A percentile compares a stretch with the other conserved stretches of the same genome.
Evolutionary conservation across 1,139 yeast genomes (phyloP).

Genomic region (Taiozyma onychis): DNA sequence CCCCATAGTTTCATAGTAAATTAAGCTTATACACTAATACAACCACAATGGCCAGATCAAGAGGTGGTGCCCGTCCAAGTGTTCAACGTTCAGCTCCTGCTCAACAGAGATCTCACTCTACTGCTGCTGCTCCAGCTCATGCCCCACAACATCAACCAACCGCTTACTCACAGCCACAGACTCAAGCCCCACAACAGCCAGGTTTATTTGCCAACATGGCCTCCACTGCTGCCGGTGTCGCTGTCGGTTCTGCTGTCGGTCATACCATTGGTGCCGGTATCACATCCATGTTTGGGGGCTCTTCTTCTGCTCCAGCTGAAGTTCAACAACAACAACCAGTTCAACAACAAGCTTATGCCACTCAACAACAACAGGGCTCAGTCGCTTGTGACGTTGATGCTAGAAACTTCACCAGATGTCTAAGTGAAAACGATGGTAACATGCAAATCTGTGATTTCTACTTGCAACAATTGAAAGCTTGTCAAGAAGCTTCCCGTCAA

Average conservation of each 20-base stretch:
- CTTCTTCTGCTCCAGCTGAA: slow-evolving; percentile 35
- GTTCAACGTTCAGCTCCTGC: slow-evolving; percentile 42
- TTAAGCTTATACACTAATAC: background rate
- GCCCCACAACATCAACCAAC: slow-evolving; percentile 28
- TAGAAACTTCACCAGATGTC: slow-evolving; percentile 89
- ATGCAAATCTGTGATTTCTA: slow-evolving; percentile 96
- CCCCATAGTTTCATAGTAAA: background rate
- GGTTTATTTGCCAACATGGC: slow-evolving; percentile 98
- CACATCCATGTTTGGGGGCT: slow-evolving; percentile 82
- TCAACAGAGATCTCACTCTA: slow-evolving; percentile 70
- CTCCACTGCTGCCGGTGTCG: slow-evolving; percentile 98
- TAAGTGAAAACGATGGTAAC: slow-evolving; percentile 89
- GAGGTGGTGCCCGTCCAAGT: slow-evolving; percentile 39
- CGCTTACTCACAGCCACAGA: slow-evolving; percentile 34
- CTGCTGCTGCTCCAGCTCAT: slow-evolving; percentile 67
- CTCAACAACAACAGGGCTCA: slow-evolving; percentile 44
- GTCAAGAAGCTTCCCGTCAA: slow-evolving; percentile 89
- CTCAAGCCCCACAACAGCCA: slow-evolving; percentile 59
- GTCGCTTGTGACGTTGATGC: slow-evolving; percentile 87
- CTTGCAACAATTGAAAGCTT: slow-evolving; percentile 93
- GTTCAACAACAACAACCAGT: slow-evolving; percentile 27
- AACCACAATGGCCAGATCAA: slow-evolving; percentile 47
- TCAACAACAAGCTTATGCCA: slow-evolving; percentile 32
- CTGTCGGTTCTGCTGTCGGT: slow-evolving; percentile 95
- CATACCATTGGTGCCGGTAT: slow-evolving; percentile 96